Base-by-base conservation (phyloP, 805 yeast genomes). In the Candida tammaniensis region DNA sequence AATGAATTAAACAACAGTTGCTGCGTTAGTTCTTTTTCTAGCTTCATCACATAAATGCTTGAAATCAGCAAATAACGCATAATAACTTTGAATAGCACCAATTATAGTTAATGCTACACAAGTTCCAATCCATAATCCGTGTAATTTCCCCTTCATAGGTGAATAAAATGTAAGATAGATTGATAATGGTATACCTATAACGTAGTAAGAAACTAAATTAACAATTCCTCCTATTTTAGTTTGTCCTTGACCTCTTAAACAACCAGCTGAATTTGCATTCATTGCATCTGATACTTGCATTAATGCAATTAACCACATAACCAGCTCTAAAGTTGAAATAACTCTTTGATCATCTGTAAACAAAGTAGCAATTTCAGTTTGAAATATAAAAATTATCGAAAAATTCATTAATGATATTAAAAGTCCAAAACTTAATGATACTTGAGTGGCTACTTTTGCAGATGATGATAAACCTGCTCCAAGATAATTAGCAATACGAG, bases 211-310 rank as follows among this genome's bases (percentile, higher is more conserved):
- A 21, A 76, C 39, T 42, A 80, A 54, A 39, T 77, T 78, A 21
- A 78, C 69, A 33, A 69, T 68, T 2, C 83, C 82, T 0, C 83
- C 82, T 23, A 80, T 70, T 47, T 70, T 73, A 27, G 81, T 82
- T 55, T 76, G 76, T 11, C 91, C 91, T 59, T 82, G 89, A 5
- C 91, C 91, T 52, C 93, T 70, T 35, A 84, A 62, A 40, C 86
- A 71, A 11, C 91, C 91, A 11, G 86, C 88, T 1, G 84, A 74
- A 31, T 81, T 78, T 11, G 86, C 84, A 43, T 81, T 75, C 48
- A 78, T 59, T 8, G 81, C 80, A 55, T 84, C 93, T 35, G 75
- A 74, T 17, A 84, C 58, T 59, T 83, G 89, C 73, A 80, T 81
- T 20, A 76, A 49, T 1, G 88, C 84, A 30, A 80, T 73, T 28